Percentiles rank a stretch among this genome's conserved stretches.
Conservation (phyloP, 495 filamentous ascomycete species). For the Penicillium atrosanguineum region DNA sequence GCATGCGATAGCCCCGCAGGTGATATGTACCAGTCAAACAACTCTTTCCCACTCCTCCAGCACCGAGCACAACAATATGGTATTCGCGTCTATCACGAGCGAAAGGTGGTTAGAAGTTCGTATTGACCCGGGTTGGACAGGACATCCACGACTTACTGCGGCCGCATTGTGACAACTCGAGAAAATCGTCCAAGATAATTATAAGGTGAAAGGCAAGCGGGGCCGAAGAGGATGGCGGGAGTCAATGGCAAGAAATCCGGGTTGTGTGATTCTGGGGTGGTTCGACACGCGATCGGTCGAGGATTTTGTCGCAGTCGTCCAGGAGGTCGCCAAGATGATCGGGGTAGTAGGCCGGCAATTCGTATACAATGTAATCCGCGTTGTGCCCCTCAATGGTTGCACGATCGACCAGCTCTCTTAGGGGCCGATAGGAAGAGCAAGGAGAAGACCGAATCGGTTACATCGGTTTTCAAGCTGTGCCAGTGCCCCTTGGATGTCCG, state of each 20-base stretch:
- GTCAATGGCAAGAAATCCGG: slow-evolving; percentile 1
- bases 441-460: slow-evolving; percentile 35
- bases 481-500: slow-evolving; percentile 13
- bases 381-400: slow-evolving; percentile 5
- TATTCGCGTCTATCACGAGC: slow-evolving; percentile 66
- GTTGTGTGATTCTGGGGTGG: neutral
- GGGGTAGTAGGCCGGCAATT: neutral
- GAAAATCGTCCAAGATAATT: neutral
- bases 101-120: slow-evolving; percentile 23
- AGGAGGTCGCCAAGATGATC: neutral
- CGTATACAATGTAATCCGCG: slow-evolving; percentile 5
- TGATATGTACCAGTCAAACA: slow-evolving; percentile 83
- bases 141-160: slow-evolving; percentile 41
- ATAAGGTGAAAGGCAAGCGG: neutral
- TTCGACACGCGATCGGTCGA: neutral
- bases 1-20: neutral
- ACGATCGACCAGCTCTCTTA: slow-evolving; percentile 18
- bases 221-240: neutral
- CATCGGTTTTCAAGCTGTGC: slow-evolving; percentile 32
- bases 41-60: slow-evolving; percentile 96
- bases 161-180: slow-evolving; percentile 44
- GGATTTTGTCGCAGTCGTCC: neutral
- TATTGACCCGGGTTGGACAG: slow-evolving; percentile 6
- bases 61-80: slow-evolving; percentile 87
- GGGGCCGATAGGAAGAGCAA: slow-evolving; percentile 28